Evolutionary conservation across 2,329 filamentous ascomycete genomes (phyloP).

Genomic region (Zymoseptoria tritici): DNA sequence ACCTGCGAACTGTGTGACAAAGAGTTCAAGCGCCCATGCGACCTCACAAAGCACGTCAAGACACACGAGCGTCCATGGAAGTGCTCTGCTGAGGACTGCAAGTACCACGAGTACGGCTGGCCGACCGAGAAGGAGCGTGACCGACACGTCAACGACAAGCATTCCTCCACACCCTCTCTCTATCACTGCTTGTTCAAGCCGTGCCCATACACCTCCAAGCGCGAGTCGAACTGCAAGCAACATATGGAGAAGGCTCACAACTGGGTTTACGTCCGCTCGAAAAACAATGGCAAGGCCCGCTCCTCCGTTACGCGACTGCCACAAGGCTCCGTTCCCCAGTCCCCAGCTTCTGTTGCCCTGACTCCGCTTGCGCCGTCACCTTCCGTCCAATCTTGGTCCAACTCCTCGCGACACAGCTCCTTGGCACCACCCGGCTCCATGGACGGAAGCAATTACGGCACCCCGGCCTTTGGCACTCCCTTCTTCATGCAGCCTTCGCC

Average conservation of each 20-base stretch:
- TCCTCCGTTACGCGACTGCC: constrained; percentile 49
- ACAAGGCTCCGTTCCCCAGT: constrained; percentile 55
- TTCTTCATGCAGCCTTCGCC: constrained; percentile 24
- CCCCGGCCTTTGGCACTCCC: constrained; percentile 22
- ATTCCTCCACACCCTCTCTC: constrained; percentile 70
- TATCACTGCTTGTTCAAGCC: constrained; percentile 76
- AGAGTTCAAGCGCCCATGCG: constrained; percentile 93
- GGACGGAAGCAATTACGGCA: constrained; percentile 25
- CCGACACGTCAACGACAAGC: constrained; percentile 93
- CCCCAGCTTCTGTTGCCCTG: constrained; percentile 45
- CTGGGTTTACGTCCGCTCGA: constrained; percentile 85
- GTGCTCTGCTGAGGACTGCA: constrained; percentile 74
- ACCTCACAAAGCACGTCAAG: constrained; percentile 96
- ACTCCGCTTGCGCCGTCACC: constrained; percentile 36
- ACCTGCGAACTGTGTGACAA: constrained; percentile 73
- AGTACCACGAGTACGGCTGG: constrained; percentile 85
- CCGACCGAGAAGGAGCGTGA: constrained; percentile 97
- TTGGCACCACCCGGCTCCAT: constrained; percentile 27
- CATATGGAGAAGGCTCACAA: constrained; percentile 97
- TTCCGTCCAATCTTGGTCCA: constrained; percentile 30
- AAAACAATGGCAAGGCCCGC: constrained; percentile 73
- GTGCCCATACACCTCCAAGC: constrained; percentile 91
- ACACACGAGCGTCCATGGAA: constrained; percentile 96
- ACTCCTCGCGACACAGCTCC: constrained; percentile 24
- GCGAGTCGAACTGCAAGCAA: constrained; percentile 94